Evolutionary conservation across 495 filamentous ascomycete genomes (phyloP).

Genomic region (Hypoxylon intermedium): DNA sequence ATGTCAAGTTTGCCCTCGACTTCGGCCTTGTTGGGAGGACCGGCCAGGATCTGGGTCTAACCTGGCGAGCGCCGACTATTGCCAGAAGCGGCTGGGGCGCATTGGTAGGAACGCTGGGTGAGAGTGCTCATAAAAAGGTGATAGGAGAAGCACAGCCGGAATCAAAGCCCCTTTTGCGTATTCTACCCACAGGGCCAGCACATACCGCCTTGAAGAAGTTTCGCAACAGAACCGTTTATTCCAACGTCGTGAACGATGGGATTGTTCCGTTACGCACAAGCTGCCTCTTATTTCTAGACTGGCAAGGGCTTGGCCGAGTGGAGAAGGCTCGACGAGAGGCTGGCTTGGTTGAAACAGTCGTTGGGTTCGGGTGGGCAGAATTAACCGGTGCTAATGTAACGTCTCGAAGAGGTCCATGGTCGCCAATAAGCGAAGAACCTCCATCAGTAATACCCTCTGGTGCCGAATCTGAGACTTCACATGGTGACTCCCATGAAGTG

Average conservation of each 20-base stretch:
- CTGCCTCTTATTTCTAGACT: conserved; percentile 95
- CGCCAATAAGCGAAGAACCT: conserved; percentile 38
- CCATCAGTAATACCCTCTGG: conserved; percentile 26
- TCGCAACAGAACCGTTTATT: conserved; percentile 90
- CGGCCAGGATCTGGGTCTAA: conserved; percentile 91
- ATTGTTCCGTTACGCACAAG: conserved; percentile 95
- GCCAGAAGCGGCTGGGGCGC: conserved; percentile 87
- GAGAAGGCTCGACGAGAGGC: conserved; percentile 94
- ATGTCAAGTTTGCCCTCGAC: conserved; percentile 95
- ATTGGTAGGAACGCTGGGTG: conserved; percentile 77
- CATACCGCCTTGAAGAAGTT: conserved; percentile 87
- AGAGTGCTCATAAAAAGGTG: conserved; percentile 67
- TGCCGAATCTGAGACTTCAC: conserved; percentile 25
- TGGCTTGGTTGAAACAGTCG: conserved; percentile 87
- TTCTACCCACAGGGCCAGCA: conserved; percentile 90
- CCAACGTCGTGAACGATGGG: conserved; percentile 97
- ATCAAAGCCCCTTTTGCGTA: conserved; percentile 87
- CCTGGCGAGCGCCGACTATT: conserved; percentile 87
- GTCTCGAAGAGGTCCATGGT: conserved; percentile 47
- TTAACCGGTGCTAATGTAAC: conserved; percentile 76
- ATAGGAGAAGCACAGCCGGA: conserved; percentile 72
- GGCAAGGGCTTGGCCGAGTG: conserved; percentile 89
- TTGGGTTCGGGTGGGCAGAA: conserved; percentile 94
- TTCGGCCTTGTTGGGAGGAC: conserved; percentile 94
- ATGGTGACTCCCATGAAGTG: conserved; percentile 54